Evolutionary conservation across 2,329 filamentous ascomycete species (phyloP), one percentile per base, ranked within the genome.

Genomic region (Fusarium subglutinans): DNA sequence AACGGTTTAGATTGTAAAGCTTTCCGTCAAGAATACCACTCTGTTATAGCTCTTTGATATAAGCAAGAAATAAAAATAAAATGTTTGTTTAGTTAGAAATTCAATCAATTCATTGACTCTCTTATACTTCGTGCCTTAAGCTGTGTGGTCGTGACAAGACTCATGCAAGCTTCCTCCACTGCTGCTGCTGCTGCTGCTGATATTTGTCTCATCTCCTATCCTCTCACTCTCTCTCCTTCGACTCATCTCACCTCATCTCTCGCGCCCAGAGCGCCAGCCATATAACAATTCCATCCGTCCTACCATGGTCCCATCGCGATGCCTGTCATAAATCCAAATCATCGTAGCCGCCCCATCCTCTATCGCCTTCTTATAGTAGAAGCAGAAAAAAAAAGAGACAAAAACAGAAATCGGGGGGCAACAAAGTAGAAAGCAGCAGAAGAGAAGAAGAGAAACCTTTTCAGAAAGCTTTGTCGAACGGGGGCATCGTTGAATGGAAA

Each of bases 291-390:
- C 66, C 68, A 47, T 64, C 64, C 67, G 56, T 70, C 62, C 72
- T 63, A 71, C 65, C 69, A 65, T 76, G 50, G 54, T 71, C 68
- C 67, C 70, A 58, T 74, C 61, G 70, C 73, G 66, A 74, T 76
- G 70, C 76, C 66, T 71, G 69, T 78, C 76, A 66, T 78, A 78
- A 78, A 78, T 78, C 76, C 76, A 78, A 78, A 77, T 73, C 76
- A 78, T 78, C 72, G 74, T 78, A 70, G 76, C 75, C 76, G 55
- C 75, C 71, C 75, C 45, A 51, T 63, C 69, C 66, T 78, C 76
- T 75, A 78, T 77, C 59, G 66, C 72, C 74, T 76, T 77, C 75
- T 66, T 72, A 61, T 60, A 71, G 70, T 60, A 70, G 70, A 71
- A 74, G 48, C 65, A 50, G 62, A 54, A 56, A 66, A 61, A 28